Base-by-base conservation (phyloP, 176 grass and related monocot species). In the Bothriochloa decipiens region DNA sequence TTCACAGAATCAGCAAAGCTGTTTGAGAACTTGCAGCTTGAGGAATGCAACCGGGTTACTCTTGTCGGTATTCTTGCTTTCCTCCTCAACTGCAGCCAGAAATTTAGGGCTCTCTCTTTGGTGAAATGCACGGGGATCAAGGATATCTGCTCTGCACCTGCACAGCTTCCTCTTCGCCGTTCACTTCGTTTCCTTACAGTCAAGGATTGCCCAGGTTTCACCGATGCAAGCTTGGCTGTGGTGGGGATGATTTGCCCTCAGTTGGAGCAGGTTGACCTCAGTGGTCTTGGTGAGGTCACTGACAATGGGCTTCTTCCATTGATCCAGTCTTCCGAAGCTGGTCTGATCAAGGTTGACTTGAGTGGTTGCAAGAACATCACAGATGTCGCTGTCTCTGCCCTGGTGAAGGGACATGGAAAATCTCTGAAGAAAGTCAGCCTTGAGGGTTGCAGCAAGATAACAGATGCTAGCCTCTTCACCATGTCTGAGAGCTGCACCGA, bases 41-140 rank as follows among this genome's bases (percentile, higher is more conserved):
- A 99, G 77, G 97, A 94, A 60, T 96, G 93, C 83, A 88, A 92
- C 61, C 20, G 79, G 50, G 69, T 96, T 82, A 92, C 89, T 87
- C 89, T 99, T 79, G 79, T 79, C 1, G 93, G 97, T 76, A 80
- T 96, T 86, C 91, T 96, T 80, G 18, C 80, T 75, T 83, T 77
- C 82, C 91, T 99, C 33, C n/a, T 89, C 20, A 90, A 84, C 64
- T 94, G 93, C 84, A 87, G 86, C 61, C 75, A 72, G 28, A 92
- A 89, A 46, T 89, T 94, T 35, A 99, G 72, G 81, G 66, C 87
- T 57, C 88, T 99, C 11, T 86, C 88, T 73, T 76, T 99, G 88
- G 91, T 99, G 74, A 94, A 94, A 94, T 99, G 97, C 89, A 79
- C 86, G 45, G 97, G 86, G 29, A 89, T 99, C 78, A 94, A 87